Evolutionary conservation across 345 rosid genomes (phyloP).

Genomic region (Noccaea bulbosa): DNA sequence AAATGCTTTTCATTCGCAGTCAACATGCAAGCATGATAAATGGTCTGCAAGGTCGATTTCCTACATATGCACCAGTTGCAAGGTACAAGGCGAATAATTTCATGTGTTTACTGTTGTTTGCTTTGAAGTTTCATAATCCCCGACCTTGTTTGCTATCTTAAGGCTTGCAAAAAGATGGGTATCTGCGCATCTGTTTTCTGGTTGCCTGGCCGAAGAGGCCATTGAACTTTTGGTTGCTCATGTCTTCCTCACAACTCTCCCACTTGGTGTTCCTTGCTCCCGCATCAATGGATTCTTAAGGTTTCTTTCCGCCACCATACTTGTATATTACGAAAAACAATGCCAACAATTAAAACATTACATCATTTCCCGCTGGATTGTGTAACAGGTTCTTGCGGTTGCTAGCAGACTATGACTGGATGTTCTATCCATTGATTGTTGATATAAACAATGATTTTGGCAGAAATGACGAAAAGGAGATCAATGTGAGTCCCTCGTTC

Average conservation of each 20-base stretch:
- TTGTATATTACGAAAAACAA: too few species aligned
- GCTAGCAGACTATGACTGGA: slow-evolving; percentile 82
- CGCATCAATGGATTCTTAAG: slow-evolving; percentile 87
- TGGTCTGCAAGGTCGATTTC: slow-evolving; percentile 71
- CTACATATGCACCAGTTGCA: slow-evolving; percentile 73
- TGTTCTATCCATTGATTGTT: slow-evolving; percentile 75
- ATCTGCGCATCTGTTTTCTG: slow-evolving; percentile 88
- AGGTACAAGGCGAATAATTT: slow-evolving; percentile 50
- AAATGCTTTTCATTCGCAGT: slow-evolving; percentile 65
- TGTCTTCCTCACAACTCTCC: slow-evolving; percentile 79
- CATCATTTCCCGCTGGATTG: slow-evolving; percentile 8
- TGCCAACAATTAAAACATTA: slow-evolving; percentile 6
- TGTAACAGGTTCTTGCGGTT: slow-evolving; percentile 77
- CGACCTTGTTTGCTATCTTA: slow-evolving; percentile 19
- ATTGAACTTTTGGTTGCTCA: slow-evolving; percentile 82
- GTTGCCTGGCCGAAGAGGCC: slow-evolving; percentile 86
- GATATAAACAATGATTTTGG: slow-evolving; percentile 83
- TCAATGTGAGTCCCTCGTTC: slow-evolving; percentile 58
- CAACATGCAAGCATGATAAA: slow-evolving; percentile 98
- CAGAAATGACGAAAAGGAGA: slow-evolving; percentile 69
- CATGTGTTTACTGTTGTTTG: slow-evolving; percentile 19
- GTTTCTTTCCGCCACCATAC: slow-evolving; percentile 45
- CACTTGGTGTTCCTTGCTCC: slow-evolving; percentile 77
- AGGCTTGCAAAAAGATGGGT: slow-evolving; percentile 99
- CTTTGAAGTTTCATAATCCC: slow-evolving; percentile 22